Evolutionary conservation across 2,329 filamentous ascomycete species (phyloP).

Genomic region (Tolypocladium ophioglossoides): DNA sequence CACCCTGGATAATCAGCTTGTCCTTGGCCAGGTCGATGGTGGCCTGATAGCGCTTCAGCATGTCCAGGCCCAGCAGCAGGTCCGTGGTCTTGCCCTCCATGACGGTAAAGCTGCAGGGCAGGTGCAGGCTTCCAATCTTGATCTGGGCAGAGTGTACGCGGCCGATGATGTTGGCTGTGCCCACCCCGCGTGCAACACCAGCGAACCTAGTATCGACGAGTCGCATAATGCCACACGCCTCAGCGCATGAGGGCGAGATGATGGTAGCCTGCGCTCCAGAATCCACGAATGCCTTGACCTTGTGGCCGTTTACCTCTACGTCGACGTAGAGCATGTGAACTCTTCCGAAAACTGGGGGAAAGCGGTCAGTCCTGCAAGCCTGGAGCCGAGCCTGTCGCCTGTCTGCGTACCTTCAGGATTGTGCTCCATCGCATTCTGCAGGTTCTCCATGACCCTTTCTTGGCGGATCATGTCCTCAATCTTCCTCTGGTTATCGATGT

Average conservation of each 20-base stretch:
- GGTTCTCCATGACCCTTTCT: constrained; percentile 86
- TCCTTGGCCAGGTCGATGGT: constrained; percentile 80
- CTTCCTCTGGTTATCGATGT: constrained; percentile 78
- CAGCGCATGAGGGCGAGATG: constrained; percentile 91
- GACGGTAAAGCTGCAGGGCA: constrained; percentile 94
- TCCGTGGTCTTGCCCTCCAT: constrained; percentile 99
- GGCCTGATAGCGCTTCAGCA: constrained; percentile 93
- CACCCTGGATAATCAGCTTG: constrained; percentile 76
- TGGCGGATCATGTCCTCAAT: constrained; percentile 98
- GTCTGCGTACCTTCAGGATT: constrained; percentile 74
- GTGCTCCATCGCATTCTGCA: constrained; percentile 94
- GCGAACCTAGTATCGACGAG: constrained; percentile 88
- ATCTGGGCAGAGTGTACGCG: constrained; percentile 94
- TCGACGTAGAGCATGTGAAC: constrained; percentile 96
- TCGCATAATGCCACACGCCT: constrained; percentile 90
- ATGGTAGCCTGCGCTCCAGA: constrained; percentile 97
- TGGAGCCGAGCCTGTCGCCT: not conserved
- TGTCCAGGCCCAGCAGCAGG: constrained; percentile 84
- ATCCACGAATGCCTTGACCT: constrained; percentile 92
- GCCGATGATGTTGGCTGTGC: constrained; percentile 87
- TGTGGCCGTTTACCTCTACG: constrained; percentile 85
- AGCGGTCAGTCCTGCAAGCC: constrained; percentile 1
- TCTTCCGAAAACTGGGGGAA: constrained; percentile 66
- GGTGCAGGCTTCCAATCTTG: constrained; percentile 75
- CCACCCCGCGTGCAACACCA: constrained; percentile 85